Evolutionary conservation across 2,329 filamentous ascomycete genomes (phyloP).

Genomic region (Fusarium stilboides): DNA sequence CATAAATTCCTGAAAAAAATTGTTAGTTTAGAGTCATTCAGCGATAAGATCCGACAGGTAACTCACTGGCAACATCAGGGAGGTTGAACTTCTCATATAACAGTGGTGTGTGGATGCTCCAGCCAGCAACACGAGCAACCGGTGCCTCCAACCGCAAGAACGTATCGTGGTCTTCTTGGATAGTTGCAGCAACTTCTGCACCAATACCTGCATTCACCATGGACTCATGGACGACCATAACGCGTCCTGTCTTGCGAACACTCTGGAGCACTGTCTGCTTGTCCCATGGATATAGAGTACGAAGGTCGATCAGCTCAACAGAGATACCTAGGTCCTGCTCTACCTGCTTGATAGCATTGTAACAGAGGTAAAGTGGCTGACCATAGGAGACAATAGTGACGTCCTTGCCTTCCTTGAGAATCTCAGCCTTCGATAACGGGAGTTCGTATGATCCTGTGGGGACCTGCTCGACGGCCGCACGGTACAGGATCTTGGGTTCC

Average conservation of each 20-base stretch:
- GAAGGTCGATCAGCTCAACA: conserved; percentile 88
- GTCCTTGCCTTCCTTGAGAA: conserved; percentile 84
- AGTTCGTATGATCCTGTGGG: conserved; percentile 85
- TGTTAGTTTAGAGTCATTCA: conserved; percentile 21
- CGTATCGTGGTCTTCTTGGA: conserved; percentile 82
- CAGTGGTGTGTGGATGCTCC: conserved; percentile 87
- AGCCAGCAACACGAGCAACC: conserved; percentile 88
- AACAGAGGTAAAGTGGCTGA: conserved; percentile 88
- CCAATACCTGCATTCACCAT: conserved; percentile 93
- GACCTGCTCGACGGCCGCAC: conserved; percentile 92
- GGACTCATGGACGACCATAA: conserved; percentile 91
- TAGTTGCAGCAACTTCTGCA: conserved; percentile 88
- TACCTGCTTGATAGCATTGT: conserved; percentile 80
- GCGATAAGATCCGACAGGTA: too few relatives aligned
- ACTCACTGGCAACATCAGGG: conserved; percentile 89
- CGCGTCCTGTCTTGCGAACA: conserved; percentile 88
- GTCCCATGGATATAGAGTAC: conserved; percentile 95
- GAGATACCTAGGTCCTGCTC: conserved; percentile 81
- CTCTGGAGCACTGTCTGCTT: conserved; percentile 84
- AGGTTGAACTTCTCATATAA: conserved; percentile 85
- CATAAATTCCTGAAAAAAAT: conserved; percentile 73
- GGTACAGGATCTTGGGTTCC: conserved; percentile 94
- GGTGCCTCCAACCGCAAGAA: conserved; percentile 89
- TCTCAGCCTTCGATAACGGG: conserved; percentile 87
- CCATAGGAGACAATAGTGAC: conserved; percentile 91